Evolutionary conservation across 1,284 basidiomycete genomes (phyloP).

Genomic region (Anthracocystis walkeri): DNA sequence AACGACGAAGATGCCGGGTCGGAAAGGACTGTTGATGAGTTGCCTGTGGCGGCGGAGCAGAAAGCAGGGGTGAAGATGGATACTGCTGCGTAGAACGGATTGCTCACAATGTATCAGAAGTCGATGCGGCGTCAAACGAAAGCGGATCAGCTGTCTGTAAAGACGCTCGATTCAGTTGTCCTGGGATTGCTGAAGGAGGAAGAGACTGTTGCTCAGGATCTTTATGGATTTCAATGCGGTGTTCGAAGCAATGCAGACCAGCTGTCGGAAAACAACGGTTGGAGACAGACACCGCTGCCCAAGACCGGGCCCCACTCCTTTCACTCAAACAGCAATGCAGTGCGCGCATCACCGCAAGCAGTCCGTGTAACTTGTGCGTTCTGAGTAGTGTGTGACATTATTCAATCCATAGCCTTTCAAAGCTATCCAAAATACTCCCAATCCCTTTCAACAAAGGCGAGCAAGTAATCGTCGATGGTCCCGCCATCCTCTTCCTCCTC

Average conservation of each 20-base stretch:
- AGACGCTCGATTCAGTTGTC: too few species aligned
- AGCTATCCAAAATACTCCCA: slow-evolving; percentile 77
- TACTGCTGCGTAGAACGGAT: neutral
- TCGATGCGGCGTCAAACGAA: neutral
- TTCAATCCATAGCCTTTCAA: neutral
- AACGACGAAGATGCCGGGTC: slow-evolving; percentile 11
- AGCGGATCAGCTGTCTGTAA: neutral
- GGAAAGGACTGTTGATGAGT: slow-evolving; percentile 28
- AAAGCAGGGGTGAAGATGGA: slow-evolving; percentile 19
- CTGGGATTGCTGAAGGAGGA: too few species aligned
- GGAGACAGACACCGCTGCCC: too few species aligned
- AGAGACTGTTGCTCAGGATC: too few species aligned
- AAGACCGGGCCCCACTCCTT: too few species aligned
- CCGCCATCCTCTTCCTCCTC: slow-evolving; percentile 74
- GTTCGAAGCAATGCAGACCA: too few species aligned
- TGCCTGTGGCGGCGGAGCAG: neutral
- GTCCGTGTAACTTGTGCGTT: neutral
- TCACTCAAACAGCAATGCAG: too few species aligned
- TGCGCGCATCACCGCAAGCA: neutral
- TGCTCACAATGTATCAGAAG: neutral
- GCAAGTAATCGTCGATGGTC: slow-evolving; percentile 87
- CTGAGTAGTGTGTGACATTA: neutral
- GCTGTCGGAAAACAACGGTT: too few species aligned
- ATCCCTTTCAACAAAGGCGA: slow-evolving; percentile 79
- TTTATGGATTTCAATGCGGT: too few species aligned